Percentiles rank a stretch among this genome's conserved stretches.
Conservation (phyloP, 2,329 filamentous ascomycete species). For the Cadophora malorum region DNA sequence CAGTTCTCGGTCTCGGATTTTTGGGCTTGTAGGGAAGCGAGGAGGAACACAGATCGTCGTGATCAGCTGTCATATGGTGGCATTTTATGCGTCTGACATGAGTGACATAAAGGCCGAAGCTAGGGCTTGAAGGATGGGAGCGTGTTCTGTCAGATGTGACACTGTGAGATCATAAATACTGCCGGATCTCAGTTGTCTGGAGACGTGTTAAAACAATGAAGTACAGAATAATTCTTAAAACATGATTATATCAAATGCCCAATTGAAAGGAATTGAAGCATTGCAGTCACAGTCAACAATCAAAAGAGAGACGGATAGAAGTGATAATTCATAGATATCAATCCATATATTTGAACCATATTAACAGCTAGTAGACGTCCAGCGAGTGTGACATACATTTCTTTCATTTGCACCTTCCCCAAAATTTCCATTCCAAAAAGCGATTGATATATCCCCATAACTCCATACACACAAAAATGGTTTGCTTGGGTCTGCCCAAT, state of each 20-base stretch:
- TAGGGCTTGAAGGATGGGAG: background rate
- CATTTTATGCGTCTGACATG: conserved; percentile 11
- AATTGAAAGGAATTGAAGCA: too few relatives aligned
- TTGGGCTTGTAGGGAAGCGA: conserved; percentile 1
- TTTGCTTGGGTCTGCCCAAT: background rate
- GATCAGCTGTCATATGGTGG: background rate
- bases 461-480: conserved; percentile 16
- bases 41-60: background rate
- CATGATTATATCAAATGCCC: too few relatives aligned
- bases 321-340: conserved; percentile 14
- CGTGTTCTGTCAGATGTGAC: background rate
- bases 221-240: too few relatives aligned
- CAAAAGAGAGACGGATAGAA: background rate
- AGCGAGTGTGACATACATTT: conserved; percentile 33
- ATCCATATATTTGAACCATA: conserved; percentile 29
- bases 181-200: too few relatives aligned
- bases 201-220: too few relatives aligned
- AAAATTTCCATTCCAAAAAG: background rate
- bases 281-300: background rate
- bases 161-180: background rate
- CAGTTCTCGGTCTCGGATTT: background rate
- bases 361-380: conserved; percentile 33
- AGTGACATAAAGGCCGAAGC: background rate
- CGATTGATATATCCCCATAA: conserved; percentile 20
- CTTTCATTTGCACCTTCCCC: conserved; percentile 5